Percentiles rank a stretch among this genome's conserved stretches.
Conservation (phyloP, 495 filamentous ascomycete species). For the Podospora tetraspora region DNA sequence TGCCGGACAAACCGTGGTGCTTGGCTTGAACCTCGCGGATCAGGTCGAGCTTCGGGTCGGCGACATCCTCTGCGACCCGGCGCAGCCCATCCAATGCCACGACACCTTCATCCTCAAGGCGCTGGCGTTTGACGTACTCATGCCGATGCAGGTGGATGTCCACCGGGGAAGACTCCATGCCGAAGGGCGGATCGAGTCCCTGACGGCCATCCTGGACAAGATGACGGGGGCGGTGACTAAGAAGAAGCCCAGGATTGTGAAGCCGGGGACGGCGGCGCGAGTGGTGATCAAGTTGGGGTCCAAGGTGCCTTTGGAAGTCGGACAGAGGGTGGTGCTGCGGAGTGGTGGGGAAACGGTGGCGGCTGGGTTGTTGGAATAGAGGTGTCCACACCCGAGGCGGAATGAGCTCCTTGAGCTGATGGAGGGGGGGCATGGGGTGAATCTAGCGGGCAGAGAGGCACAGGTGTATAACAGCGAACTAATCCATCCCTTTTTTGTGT, state of each 20-base stretch:
- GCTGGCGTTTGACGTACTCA: constrained; percentile 80
- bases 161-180: constrained; percentile 79
- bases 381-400: background rate
- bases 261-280: constrained; percentile 63
- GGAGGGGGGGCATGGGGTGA: background rate
- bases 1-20: constrained; percentile 81
- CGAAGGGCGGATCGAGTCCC: constrained; percentile 62
- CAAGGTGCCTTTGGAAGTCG: constrained; percentile 72
- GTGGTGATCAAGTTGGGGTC: constrained; percentile 65
- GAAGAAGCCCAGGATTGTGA: constrained; percentile 78
- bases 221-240: constrained; percentile 60
- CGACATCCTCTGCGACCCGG: constrained; percentile 73
- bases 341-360: constrained; percentile 76
- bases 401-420: constrained; percentile 18
- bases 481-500: background rate
- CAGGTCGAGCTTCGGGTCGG: constrained; percentile 72
- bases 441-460: background rate
- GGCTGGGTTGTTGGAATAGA: constrained; percentile 74
- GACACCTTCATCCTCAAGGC: constrained; percentile 74
- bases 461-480: background rate
- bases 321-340: constrained; percentile 73
- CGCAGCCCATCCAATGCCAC: constrained; percentile 60
- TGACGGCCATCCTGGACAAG: constrained; percentile 74
- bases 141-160: constrained; percentile 83
- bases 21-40: constrained; percentile 85